Evolutionary conservation across 495 filamentous ascomycete species (phyloP).

Genomic region (Tuber calosporum): DNA sequence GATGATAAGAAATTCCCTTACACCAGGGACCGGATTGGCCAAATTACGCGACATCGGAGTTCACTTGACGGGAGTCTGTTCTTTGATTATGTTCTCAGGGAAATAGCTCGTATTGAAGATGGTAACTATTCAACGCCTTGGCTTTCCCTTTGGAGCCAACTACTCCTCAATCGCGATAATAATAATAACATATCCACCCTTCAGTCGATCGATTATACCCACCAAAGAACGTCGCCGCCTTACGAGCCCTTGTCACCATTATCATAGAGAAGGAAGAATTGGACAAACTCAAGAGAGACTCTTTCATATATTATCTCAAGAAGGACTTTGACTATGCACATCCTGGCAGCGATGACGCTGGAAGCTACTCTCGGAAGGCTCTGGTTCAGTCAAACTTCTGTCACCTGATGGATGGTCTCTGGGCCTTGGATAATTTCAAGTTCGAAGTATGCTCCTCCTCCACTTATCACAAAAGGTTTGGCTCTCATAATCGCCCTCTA

Average conservation of each 20-base stretch:
- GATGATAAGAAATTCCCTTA: conserved; percentile 39
- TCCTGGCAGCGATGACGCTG: conserved; percentile 14
- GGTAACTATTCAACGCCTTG: conserved; percentile 14
- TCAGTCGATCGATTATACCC: conserved; percentile 31
- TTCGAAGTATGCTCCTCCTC: conserved; percentile 24
- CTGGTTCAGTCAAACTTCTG: conserved; percentile 33
- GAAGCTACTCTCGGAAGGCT: conserved; percentile 18
- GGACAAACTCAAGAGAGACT: conserved; percentile 37
- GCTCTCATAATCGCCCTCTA: conserved; percentile 5
- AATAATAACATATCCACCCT: conserved; percentile 1
- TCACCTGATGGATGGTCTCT: conserved; percentile 36
- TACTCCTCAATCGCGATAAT: background rate
- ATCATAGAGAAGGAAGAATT: conserved; percentile 31
- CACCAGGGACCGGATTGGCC: conserved; percentile 21
- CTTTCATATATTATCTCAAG: conserved; percentile 38
- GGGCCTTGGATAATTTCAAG: conserved; percentile 27
- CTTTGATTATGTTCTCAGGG: conserved; percentile 34
- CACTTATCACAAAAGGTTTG: background rate
- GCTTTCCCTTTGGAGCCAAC: background rate
- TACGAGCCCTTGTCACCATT: conserved; percentile 23
- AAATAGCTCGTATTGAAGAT: conserved; percentile 36
- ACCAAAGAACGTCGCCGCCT: conserved; percentile 30
- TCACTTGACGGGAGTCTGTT: conserved; percentile 31
- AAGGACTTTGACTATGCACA: conserved; percentile 31
- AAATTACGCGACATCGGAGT: conserved; percentile 25